phyloP scores from a whole-genome alignment of 225 moss, liverwort and hornwort genomes.

The Physcomitrium patens region DNA sequence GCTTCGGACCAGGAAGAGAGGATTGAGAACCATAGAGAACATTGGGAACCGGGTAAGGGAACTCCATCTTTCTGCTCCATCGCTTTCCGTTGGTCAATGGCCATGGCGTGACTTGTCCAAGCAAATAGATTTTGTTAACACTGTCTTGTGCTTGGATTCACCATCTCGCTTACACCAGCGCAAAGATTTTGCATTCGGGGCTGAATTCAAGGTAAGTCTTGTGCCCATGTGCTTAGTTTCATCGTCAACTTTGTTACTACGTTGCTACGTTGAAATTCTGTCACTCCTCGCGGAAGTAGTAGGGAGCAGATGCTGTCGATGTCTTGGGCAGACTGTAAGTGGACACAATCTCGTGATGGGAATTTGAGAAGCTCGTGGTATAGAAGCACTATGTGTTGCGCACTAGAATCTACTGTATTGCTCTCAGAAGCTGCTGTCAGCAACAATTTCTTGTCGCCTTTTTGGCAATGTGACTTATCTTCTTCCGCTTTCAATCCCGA shows the following conservation, averaged over 20 bases:
- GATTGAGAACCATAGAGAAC: too few relatives aligned
- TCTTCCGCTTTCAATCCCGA: neutral
- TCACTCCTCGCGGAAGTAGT: neutral
- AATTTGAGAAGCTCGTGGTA: neutral
- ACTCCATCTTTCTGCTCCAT: conserved; percentile 1
- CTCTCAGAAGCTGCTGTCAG: neutral
- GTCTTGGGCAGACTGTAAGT: neutral
- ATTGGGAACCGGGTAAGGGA: conserved; percentile 15
- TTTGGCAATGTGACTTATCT: conserved; percentile 1
- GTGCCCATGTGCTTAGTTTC: neutral
- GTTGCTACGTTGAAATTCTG: neutral
- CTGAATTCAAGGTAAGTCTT: conserved; percentile 1
- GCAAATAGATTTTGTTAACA: neutral
- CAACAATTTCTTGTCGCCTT: neutral
- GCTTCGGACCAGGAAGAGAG: too few relatives aligned
- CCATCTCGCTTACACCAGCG: neutral
- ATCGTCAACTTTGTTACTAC: neutral
- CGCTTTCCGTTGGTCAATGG: conserved; percentile 9
- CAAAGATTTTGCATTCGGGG: neutral
- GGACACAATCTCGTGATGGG: neutral
- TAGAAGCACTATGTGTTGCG: neutral
- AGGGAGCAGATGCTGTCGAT: neutral
- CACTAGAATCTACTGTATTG: neutral
- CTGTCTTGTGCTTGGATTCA: neutral
- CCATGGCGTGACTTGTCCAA: neutral